Evolutionary conservation across 345 rosid genomes (phyloP), one percentile per base, ranked within the genome.

Genomic region (Arabidopsis arenosa): DNA sequence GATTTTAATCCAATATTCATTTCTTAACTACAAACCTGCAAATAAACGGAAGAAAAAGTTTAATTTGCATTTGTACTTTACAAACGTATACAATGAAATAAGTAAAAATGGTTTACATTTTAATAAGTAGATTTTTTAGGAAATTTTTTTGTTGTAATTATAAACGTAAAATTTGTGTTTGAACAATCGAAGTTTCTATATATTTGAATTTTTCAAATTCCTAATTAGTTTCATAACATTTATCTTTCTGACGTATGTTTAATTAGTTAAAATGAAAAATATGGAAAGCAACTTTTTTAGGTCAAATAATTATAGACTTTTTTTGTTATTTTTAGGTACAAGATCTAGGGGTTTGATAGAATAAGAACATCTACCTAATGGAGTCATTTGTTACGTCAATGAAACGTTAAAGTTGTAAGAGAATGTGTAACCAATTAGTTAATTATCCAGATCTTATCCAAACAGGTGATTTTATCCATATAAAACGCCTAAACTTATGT

Each of bases 401-500:
- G 37, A 32, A 18, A 35, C 63, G 70, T 52, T 63, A 37, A 72
- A 13, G 3, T 61, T 39, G 26, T 23, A 11, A 23, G 26, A 23
- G 26, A 15, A 15, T 52, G n/a, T 9, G 13, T 43, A 10, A 44
- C 6, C 15, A 57, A 57, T 44, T 54, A 13, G 10, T 54, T 43
- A 56, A 5, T 30, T 51, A 59, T 65, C 21, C 41, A 44, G 33
- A 74, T 66, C 78, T 44, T 74, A 65, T 74, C 78, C 65, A 55
- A 56, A 74, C 78, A 21, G 55, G 65, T 55, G 49, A 74, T 56
- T 52, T 23, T 47, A 37, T 40, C 68, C 79, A 75, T 45, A 67
- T 32, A 37, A 67, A 75, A 67, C 79, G 73, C 79, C 73, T 66
- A 17, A 9, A 37, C 15, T 26, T 49, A 12, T 66, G 79, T 28